Evolutionary conservation across 2,329 filamentous ascomycete species (phyloP).

Genomic region (Beauveria asiatica): DNA sequence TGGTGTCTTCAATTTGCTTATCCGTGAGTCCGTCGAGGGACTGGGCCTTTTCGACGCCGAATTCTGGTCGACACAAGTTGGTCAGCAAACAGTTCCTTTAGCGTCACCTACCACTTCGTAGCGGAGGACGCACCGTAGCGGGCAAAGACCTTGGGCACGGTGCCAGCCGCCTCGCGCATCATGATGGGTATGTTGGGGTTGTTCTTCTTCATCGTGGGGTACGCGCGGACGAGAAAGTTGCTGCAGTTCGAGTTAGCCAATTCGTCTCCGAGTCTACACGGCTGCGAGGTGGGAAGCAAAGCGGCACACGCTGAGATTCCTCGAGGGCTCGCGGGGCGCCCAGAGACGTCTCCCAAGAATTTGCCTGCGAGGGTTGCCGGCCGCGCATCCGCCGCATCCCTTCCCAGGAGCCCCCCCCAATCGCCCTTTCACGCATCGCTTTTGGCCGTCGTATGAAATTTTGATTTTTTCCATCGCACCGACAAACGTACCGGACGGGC

Average conservation of each 20-base stretch:
- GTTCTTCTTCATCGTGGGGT: constrained; percentile 99
- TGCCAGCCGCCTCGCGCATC: constrained; percentile 83
- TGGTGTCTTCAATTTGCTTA: constrained; percentile 53
- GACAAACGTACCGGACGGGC: constrained; percentile 61
- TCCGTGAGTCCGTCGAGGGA: constrained; percentile 51
- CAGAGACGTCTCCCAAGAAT: neutral
- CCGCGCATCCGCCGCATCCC: neutral
- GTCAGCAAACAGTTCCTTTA: neutral
- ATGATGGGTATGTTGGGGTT: constrained; percentile 92
- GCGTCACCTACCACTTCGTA: neutral
- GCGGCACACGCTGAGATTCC: neutral
- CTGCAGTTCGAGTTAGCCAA: constrained; percentile 27
- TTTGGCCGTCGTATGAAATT: neutral
- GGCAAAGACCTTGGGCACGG: constrained; percentile 78
- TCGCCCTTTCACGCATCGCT: neutral
- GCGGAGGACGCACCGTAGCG: constrained; percentile 62
- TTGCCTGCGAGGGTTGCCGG: neutral
- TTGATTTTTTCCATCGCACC: neutral
- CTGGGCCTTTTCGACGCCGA: constrained; percentile 49
- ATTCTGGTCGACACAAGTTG: constrained; percentile 28
- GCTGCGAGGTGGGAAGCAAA: too few relatives aligned
- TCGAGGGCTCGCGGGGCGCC: neutral
- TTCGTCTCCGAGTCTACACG: neutral
- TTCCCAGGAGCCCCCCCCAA: neutral
- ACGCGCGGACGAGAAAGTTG: constrained; percentile 81